phyloP scores from a whole-genome alignment of 345 rosid species.

The Sisymbrium irio region DNA sequence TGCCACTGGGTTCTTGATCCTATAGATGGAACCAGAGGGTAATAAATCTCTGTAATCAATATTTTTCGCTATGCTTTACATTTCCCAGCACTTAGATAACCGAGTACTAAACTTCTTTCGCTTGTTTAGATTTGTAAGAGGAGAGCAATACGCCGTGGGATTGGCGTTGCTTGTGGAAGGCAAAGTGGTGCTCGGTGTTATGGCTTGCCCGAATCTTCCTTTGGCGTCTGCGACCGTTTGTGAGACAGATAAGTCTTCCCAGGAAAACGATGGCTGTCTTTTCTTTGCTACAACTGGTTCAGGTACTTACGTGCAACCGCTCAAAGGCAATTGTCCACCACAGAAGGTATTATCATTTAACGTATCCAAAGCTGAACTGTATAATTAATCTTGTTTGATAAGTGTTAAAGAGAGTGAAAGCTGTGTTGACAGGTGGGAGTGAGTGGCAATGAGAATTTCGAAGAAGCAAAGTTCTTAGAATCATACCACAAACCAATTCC shows the following conservation, averaged over 20 bases:
- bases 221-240: conserved; percentile 41
- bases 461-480: conserved; percentile 88
- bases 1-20: conserved; percentile 97
- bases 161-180: conserved; percentile 89
- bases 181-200: conserved; percentile 78
- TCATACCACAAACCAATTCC: conserved; percentile 82
- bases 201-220: conserved; percentile 95
- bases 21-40: conserved; percentile 99
- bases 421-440: conserved; percentile 60
- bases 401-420: conserved; percentile 8
- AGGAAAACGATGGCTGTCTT: conserved; percentile 63
- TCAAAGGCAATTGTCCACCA: conserved; percentile 50
- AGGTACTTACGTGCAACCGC: conserved; percentile 80
- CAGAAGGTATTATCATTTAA: conserved; percentile 45
- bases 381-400: background rate
- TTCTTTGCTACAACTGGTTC: conserved; percentile 68
- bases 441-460: conserved; percentile 61
- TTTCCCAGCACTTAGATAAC: background rate
- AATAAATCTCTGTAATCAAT: background rate
- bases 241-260: conserved; percentile 31
- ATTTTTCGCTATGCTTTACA: background rate
- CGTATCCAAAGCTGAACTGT: conserved; percentile 19
- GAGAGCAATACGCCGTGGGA: conserved; percentile 93
- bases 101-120: background rate
- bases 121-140: conserved; percentile 70